Percentiles rank a stretch among this genome's conserved stretches.
These are phyloP conservation scores for Phytophthora pluvialis DNA, from an alignment of 352 stramenopile genomes.

Conservation along the genomic window DNA sequence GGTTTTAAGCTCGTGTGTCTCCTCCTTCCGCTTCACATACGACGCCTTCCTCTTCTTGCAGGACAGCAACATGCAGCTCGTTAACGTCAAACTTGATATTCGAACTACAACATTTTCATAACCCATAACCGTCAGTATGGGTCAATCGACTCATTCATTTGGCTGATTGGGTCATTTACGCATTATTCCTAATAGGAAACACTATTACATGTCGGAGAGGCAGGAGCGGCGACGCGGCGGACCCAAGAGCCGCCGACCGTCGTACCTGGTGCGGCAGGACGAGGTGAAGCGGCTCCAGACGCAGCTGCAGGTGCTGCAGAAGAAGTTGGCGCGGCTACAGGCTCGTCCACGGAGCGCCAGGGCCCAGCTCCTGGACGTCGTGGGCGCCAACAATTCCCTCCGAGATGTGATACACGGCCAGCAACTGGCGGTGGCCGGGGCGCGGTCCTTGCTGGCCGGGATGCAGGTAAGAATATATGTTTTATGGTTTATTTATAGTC, in stretches of 20 bases:
- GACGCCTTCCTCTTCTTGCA: too few relatives aligned
- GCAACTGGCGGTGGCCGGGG: conserved; percentile 19
- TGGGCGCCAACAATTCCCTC: conserved; percentile 30
- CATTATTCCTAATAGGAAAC: too few relatives aligned
- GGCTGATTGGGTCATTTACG: too few relatives aligned
- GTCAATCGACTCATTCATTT: too few relatives aligned
- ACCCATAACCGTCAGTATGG: too few relatives aligned
- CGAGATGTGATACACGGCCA: conserved; percentile 36
- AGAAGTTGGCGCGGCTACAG: conserved; percentile 23
- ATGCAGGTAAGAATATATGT: conserved; percentile 30
- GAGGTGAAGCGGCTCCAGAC: conserved; percentile 32
- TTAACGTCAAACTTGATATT: too few relatives aligned
- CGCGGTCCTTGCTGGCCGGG: conserved; percentile 22
- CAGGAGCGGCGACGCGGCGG: too few relatives aligned
- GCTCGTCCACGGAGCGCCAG: conserved; percentile 23
- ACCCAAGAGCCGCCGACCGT: conserved; percentile 22
- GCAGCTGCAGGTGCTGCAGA: conserved; percentile 29
- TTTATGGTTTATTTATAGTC: neutral
- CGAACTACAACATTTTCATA: too few relatives aligned
- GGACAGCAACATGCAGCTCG: too few relatives aligned
- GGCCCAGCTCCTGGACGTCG: conserved; percentile 27
- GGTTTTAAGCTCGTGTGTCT: too few relatives aligned
- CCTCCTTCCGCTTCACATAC: too few relatives aligned
- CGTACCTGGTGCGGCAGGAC: conserved; percentile 39
- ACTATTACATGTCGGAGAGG: too few relatives aligned